These are phyloP conservation scores for Iris pallida DNA, from an alignment of 116 monocot genomes.

Conservation along the genomic window DNA sequence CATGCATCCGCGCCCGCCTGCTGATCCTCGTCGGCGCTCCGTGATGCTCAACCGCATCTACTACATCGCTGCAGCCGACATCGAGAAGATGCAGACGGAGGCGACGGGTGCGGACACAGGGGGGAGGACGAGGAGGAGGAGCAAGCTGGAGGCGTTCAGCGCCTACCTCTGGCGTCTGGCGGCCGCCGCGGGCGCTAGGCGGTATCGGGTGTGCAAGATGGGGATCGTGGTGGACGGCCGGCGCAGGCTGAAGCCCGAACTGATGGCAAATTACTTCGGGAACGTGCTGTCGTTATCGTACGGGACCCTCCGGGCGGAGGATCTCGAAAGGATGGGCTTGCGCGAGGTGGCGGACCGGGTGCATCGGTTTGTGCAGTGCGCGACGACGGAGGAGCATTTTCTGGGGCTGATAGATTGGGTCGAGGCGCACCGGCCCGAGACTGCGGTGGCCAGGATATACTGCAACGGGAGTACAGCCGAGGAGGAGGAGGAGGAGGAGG, in stretches of 20 bases:
- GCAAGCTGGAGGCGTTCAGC: conserved; percentile 45
- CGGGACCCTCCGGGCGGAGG: conserved; percentile 3
- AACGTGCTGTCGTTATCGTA: conserved; percentile 39
- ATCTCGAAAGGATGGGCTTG: conserved; percentile 11
- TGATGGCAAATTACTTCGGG: conserved; percentile 28
- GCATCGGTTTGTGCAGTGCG: conserved; percentile 23
- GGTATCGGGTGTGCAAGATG: conserved; percentile 20
- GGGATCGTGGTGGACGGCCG: conserved; percentile 46
- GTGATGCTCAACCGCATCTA: conserved; percentile 40
- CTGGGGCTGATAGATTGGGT: conserved; percentile 43
- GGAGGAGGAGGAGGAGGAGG: conserved; percentile 13
- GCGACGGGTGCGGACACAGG: conserved; percentile 3
- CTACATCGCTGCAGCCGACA: conserved; percentile 27
- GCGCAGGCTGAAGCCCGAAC: conserved; percentile 6
- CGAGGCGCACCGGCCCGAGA: conserved; percentile 32
- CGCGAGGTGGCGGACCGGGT: conserved; percentile 28
- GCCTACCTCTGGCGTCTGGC: conserved; percentile 44
- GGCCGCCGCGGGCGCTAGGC: too few species aligned
- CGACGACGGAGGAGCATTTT: conserved; percentile 31
- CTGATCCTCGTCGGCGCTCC: neutral
- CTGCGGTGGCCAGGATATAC: conserved; percentile 22
- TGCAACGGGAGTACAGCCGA: too few species aligned
- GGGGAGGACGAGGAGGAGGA: neutral
- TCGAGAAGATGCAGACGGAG: conserved; percentile 18
- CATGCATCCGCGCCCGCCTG: neutral